These are phyloP conservation scores for Trichoderma citrinoviride DNA, from an alignment of 2,329 filamentous ascomycete genomes.

Conservation along the genomic window DNA sequence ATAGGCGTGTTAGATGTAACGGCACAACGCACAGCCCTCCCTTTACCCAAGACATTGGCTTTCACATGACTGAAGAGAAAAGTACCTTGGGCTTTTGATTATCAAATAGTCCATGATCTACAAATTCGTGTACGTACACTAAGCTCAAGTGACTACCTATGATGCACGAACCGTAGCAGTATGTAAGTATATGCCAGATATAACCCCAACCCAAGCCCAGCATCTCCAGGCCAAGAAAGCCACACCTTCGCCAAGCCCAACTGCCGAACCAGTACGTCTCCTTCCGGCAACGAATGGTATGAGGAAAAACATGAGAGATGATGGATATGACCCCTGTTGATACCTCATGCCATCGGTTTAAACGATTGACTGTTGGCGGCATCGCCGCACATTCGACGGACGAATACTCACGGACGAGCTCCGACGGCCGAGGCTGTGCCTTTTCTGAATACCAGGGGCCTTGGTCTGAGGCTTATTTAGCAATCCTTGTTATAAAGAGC, in stretches of 20 bases:
- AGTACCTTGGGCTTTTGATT: neutral
- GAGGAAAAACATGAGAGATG: no score
- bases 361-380: neutral
- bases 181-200: neutral
- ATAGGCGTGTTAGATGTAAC: no score
- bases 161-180: neutral
- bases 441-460: no score
- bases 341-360: no score
- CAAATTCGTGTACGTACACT: no score
- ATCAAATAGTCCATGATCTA: no score
- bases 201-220: neutral
- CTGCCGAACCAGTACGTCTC: neutral
- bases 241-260: constrained; percentile 1
- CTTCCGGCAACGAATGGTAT: constrained; percentile 6
- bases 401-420: no score
- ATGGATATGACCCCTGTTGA: no score
- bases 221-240: neutral
- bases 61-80: neutral
- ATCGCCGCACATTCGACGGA: neutral
- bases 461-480: neutral
- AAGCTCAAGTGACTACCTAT: no score
- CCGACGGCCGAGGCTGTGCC: no score
- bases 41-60: neutral
- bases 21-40: no score
- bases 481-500: constrained; percentile 1